These are phyloP conservation scores for Marasmius oreades DNA, from an alignment of 1,284 basidiomycete genomes.

Conservation along the genomic window DNA sequence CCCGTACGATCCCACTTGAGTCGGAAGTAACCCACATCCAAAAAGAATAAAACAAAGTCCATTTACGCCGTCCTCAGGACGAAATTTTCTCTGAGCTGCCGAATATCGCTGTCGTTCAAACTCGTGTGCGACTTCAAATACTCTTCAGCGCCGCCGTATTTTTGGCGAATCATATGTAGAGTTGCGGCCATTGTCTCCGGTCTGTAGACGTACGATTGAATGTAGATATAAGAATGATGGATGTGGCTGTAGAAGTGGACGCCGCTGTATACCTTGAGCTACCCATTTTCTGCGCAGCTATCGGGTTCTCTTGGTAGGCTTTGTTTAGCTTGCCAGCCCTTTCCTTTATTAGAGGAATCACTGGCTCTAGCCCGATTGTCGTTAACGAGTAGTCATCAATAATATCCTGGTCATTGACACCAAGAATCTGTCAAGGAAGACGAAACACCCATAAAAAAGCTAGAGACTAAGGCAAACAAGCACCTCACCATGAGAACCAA, in stretches of 20 bases:
- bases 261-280: constrained; percentile 35
- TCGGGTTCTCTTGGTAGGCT: constrained; percentile 34
- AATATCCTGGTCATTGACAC: constrained; percentile 38
- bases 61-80: constrained; percentile 2
- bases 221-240: not conserved
- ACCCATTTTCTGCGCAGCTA: constrained; percentile 34
- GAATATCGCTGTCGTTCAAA: constrained; percentile 32
- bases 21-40: too few species aligned
- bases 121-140: constrained; percentile 29
- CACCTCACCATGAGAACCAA: constrained; percentile 29
- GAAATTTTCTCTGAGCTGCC: constrained; percentile 23
- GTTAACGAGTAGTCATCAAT: constrained; percentile 38
- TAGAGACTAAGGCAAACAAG: constrained; percentile 13
- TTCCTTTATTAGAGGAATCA: constrained; percentile 26
- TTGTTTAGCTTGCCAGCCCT: constrained; percentile 29
- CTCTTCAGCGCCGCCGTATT: constrained; percentile 33
- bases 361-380: constrained; percentile 34
- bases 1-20: too few species aligned
- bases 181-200: constrained; percentile 34
- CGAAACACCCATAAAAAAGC: not conserved
- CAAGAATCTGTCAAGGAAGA: constrained; percentile 29
- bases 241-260: not conserved
- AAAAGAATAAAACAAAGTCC: too few species aligned
- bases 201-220: constrained; percentile 18
- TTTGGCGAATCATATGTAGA: constrained; percentile 30